Evolutionary conservation across 352 stramenopile genomes (phyloP).

Genomic region (Aphanomyces astaci): DNA sequence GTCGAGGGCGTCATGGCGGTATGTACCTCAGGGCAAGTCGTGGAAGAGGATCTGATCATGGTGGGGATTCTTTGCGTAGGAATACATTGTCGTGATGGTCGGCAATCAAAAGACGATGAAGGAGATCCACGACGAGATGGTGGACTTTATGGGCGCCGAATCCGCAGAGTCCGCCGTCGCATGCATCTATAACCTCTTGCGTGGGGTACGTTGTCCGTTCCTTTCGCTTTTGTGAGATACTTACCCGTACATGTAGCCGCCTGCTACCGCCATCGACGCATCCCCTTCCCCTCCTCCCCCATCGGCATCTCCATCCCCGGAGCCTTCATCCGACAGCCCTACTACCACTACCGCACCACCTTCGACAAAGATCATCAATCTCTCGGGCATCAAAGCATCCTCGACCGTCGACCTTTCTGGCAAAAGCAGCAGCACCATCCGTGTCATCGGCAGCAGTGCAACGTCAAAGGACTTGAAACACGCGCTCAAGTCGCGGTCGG

Average conservation of each 20-base stretch:
- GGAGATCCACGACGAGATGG: slow-evolving; percentile 71
- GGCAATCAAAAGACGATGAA: slow-evolving; percentile 82
- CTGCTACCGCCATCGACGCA: too few species aligned
- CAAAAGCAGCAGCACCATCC: neutral
- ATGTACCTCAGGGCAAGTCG: slow-evolving; percentile 8
- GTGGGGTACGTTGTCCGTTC: slow-evolving; percentile 27
- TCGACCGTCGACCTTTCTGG: slow-evolving; percentile 40
- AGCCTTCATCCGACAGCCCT: neutral
- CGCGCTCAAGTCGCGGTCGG: slow-evolving; percentile 58
- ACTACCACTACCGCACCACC: neutral
- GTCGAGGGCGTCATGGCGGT: slow-evolving; percentile 83
- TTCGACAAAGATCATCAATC: slow-evolving; percentile 48
- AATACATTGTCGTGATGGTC: slow-evolving; percentile 83
- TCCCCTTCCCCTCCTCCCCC: too few species aligned
- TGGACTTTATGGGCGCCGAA: slow-evolving; percentile 80
- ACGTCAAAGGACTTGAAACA: slow-evolving; percentile 43
- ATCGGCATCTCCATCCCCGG: slow-evolving; percentile 16
- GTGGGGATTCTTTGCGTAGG: too few species aligned
- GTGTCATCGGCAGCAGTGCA: slow-evolving; percentile 10
- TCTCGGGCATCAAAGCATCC: slow-evolving; percentile 35
- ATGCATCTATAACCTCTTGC: slow-evolving; percentile 42
- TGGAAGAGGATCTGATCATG: neutral
- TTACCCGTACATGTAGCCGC: too few species aligned
- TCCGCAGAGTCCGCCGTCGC: slow-evolving; percentile 58
- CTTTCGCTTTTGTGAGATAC: too few species aligned